These are phyloP conservation scores for Fomes fomentarius DNA, from an alignment of 1,284 basidiomycete species.

Conservation along the genomic window DNA sequence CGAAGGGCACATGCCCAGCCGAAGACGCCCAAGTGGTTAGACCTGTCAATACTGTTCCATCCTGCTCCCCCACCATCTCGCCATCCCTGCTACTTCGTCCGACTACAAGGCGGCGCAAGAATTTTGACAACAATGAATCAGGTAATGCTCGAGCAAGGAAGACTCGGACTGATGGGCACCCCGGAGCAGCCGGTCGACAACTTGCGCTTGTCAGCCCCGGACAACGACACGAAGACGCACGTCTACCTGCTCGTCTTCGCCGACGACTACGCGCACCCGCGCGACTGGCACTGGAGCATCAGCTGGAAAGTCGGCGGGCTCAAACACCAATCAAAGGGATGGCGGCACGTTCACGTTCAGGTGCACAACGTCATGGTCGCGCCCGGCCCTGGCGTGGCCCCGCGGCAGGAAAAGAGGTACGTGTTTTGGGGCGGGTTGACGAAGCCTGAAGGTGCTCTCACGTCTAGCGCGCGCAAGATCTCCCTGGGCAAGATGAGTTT, in stretches of 20 bases:
- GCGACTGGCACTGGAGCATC: slow-evolving; percentile 3
- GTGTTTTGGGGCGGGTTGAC: background rate
- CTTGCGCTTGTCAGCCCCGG: background rate
- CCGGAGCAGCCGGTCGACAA: background rate
- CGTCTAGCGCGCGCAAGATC: background rate
- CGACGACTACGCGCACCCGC: background rate
- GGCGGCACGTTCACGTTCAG: slow-evolving; percentile 1
- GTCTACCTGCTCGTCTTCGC: slow-evolving; percentile 3
- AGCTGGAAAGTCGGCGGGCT: background rate
- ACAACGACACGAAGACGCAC: background rate
- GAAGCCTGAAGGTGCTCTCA: background rate
- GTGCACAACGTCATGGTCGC: background rate
- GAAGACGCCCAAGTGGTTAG: too few relatives aligned
- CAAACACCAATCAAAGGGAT: background rate
- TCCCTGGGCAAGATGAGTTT: background rate
- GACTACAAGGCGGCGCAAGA: too few relatives aligned
- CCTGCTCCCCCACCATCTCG: too few relatives aligned
- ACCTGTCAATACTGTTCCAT: too few relatives aligned
- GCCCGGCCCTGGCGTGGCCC: too few relatives aligned
- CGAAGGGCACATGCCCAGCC: too few relatives aligned
- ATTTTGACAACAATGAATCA: background rate
- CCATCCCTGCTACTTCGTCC: too few relatives aligned
- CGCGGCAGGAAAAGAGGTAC: background rate
- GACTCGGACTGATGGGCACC: background rate
- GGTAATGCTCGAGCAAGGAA: slow-evolving; percentile 3